Conservation (phyloP, 768 basidiomycete species). For the Paxillus involutus region DNA sequence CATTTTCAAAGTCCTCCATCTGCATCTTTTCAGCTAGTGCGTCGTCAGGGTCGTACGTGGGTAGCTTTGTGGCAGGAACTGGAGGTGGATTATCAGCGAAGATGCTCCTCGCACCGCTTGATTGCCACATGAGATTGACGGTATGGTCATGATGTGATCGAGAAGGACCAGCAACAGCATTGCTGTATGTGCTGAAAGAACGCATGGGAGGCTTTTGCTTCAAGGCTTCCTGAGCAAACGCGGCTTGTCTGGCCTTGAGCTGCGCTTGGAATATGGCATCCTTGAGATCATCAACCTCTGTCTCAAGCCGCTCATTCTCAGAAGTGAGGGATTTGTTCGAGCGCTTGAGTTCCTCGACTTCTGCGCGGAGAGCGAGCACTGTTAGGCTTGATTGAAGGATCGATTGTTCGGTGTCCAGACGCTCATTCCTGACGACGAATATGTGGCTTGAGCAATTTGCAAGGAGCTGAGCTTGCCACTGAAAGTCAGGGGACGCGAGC, state of each 20-base stretch:
- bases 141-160: background rate
- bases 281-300: slow-evolving; percentile 21
- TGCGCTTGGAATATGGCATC: slow-evolving; percentile 13
- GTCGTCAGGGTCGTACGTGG: slow-evolving; percentile 11
- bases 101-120: slow-evolving; percentile 13
- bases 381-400: slow-evolving; percentile 51
- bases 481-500: slow-evolving; percentile 42
- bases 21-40: slow-evolving; percentile 18
- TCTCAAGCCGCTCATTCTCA: slow-evolving; percentile 29
- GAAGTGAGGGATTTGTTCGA: slow-evolving; percentile 25
- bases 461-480: slow-evolving; percentile 68
- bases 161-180: slow-evolving; percentile 27
- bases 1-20: slow-evolving; percentile 5
- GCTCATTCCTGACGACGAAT: slow-evolving; percentile 37
- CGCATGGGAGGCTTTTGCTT: background rate
- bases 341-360: slow-evolving; percentile 37
- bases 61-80: slow-evolving; percentile 10
- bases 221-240: too few relatives aligned
- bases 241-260: background rate
- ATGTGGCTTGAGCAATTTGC: slow-evolving; percentile 60
- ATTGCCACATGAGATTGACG: background rate
- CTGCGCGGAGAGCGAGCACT: slow-evolving; percentile 42
- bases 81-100: slow-evolving; percentile 28
- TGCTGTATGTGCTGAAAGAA: slow-evolving; percentile 10
- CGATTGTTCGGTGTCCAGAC: slow-evolving; percentile 28